phyloP scores from a whole-genome alignment of 225 moss, liverwort and hornwort species.

The Anthoceros angustus region DNA sequence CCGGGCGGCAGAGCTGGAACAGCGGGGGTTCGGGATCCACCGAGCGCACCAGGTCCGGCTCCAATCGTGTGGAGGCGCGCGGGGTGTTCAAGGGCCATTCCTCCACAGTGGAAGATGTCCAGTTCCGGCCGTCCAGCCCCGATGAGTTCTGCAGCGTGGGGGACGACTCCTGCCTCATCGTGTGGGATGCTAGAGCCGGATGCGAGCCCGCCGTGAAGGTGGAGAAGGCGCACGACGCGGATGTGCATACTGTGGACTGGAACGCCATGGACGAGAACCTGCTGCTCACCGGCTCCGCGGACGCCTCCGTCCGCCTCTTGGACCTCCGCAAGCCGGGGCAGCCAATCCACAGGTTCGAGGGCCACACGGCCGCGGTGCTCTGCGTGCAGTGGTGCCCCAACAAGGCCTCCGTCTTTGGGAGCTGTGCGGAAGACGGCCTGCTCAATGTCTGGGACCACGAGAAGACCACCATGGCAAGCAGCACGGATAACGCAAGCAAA shows the following conservation, averaged over 20 bases:
- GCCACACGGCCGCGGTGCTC: conserved; percentile 80
- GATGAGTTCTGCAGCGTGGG: conserved; percentile 98
- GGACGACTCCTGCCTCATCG: conserved; percentile 75
- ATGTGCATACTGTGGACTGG: conserved; percentile 97
- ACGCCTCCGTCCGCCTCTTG: conserved; percentile 65
- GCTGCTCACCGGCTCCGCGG: conserved; percentile 88
- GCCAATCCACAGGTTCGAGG: conserved; percentile 62
- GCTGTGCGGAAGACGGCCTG: conserved; percentile 88
- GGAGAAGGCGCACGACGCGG: conserved; percentile 78
- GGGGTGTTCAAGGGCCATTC: conserved; percentile 71
- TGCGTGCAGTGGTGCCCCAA: conserved; percentile 99
- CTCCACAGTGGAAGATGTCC: conserved; percentile 88
- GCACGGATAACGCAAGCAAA: conserved; percentile 23
- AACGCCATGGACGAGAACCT: conserved; percentile 75
- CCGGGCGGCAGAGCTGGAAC: conserved; percentile 42
- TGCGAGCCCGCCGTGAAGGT: conserved; percentile 59
- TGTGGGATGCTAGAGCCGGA: conserved; percentile 81
- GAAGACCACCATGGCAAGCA: conserved; percentile 50
- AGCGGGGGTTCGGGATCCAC: conserved; percentile 17
- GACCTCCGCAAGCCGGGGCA: conserved; percentile 66
- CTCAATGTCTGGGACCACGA: conserved; percentile 79
- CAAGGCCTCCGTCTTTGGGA: conserved; percentile 82
- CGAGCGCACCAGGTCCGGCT: conserved; percentile 7
- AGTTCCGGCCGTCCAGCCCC: conserved; percentile 85
- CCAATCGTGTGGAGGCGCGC: conserved; percentile 43